Base-by-base conservation (phyloP, 352 stramenopile species). In the Globisporangium solare region DNA sequence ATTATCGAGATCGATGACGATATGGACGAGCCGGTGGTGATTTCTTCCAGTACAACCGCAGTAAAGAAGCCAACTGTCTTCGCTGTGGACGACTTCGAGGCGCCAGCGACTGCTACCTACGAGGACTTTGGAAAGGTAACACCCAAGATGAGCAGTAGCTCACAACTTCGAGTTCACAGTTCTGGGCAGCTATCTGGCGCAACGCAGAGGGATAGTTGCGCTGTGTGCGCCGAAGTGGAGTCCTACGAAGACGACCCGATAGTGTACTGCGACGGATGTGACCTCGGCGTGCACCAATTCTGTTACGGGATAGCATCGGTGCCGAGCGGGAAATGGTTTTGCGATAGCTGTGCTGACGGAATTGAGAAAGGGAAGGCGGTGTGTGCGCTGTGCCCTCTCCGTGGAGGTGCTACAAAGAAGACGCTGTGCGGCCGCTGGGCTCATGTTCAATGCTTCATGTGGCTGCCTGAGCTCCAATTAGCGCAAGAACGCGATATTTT, bases 211-310 rank as follows among this genome's bases (percentile, higher is more conserved):
- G 65, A 68, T 1, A 60, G 64, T 32, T 97, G 89, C 59, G 71
- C 81, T 0, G 63, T 97, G 52, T 97, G 89, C 61, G 68, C 73
- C 6, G 82, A 94, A 39, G 70, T 73, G 35, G 83, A 96, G 51
- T 89, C 79, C 4, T 89, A 79, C 51, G 86, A 94, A n/a, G 81
- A 92, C 41, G 90, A 97, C 55, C 77, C 76, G 42, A 96, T 97
- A 50, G 72, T 97, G 3, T 95, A 94, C 62, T 97, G 89, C 50
- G 89, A 95, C 48, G 85, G 85, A 6, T 97, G 89, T 51, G 73
- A 96, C 58, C 68, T 92, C 18, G 71, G 78, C 4, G 84, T 96
- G 3, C 89, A 97, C 66, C 88, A 97, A 63, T 87, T 86, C 56
- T 97, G 89, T 68, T 97, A 97, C 51, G 86, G 84, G 5, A 76